Conservation (phyloP, 140 eudicot species). For the Oenanthe javanica region DNA sequence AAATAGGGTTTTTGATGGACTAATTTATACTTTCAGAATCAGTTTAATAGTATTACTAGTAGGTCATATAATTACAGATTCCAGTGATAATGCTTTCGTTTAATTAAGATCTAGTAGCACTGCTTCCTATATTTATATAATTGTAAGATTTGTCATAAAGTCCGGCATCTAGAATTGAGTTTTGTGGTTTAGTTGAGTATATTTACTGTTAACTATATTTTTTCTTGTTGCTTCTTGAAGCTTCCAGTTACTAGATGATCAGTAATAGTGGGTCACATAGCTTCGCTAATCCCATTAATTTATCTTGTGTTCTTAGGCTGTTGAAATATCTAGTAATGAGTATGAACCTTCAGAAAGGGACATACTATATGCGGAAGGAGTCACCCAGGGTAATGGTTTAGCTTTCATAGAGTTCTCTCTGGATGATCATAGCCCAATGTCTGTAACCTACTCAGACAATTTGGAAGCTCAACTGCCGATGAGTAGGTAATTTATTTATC, state of each 20-base stretch:
- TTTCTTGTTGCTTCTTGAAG: neutral
- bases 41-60: neutral
- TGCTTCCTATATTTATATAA: neutral
- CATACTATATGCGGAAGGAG: slow-evolving; percentile 92
- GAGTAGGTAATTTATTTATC: slow-evolving; percentile 42
- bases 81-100: neutral
- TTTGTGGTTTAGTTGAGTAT: neutral
- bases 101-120: neutral
- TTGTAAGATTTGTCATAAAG: neutral
- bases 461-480: slow-evolving; percentile 64
- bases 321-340: slow-evolving; percentile 92
- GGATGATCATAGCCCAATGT: slow-evolving; percentile 97
- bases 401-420: slow-evolving; percentile 91
- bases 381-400: slow-evolving; percentile 91
- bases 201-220: neutral
- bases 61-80: neutral
- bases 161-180: neutral
- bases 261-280: neutral
- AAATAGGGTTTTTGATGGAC: neutral
- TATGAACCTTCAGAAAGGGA: slow-evolving; percentile 88
- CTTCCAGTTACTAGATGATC: neutral
- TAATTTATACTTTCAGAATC: neutral
- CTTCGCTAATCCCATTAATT: neutral
- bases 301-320: slow-evolving; percentile 49
- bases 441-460: slow-evolving; percentile 69